phyloP scores from a whole-genome alignment of 2,329 filamentous ascomycete genomes.

The Diaporthe eres region DNA sequence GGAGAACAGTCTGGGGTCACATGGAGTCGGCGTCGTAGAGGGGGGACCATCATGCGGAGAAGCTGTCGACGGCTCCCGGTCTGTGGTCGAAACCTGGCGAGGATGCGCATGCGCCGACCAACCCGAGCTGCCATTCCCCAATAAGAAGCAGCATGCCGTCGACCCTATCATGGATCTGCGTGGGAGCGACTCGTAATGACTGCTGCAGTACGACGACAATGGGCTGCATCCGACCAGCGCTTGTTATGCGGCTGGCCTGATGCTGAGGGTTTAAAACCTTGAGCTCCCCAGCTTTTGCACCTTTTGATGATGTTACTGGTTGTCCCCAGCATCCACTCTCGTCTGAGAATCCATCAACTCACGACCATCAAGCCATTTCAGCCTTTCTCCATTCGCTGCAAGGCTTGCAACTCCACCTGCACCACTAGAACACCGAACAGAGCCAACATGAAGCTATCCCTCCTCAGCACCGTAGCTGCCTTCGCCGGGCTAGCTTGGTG shows the following conservation, averaged over 20 bases:
- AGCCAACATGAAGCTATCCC: conserved; percentile 27
- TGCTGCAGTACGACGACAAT: conserved; percentile 27
- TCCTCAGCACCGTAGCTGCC: conserved; percentile 11
- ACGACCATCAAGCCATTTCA: background rate
- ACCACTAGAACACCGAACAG: background rate
- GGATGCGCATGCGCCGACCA: background rate
- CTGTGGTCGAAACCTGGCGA: background rate
- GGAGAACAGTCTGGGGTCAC: background rate
- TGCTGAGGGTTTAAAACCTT: conserved; percentile 2
- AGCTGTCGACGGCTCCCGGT: conserved; percentile 12
- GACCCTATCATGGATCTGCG: conserved; percentile 3
- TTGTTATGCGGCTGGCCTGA: background rate
- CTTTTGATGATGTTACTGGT: background rate
- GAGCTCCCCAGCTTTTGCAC: background rate
- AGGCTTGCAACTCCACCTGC: background rate
- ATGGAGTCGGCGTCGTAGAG: conserved; percentile 19
- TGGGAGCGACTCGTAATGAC: conserved; percentile 13
- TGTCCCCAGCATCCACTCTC: background rate
- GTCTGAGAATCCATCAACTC: background rate
- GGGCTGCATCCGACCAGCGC: background rate
- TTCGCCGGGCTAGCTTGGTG: conserved; percentile 9
- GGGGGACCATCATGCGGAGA: conserved; percentile 28
- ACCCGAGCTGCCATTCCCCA: conserved; percentile 15
- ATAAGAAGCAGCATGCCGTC: background rate
- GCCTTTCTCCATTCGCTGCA: background rate